Percentiles rank a stretch among this genome's conserved stretches.
Evolutionary conservation across 1,284 basidiomycete species (phyloP).

Genomic region (Pulchroboletus neoregius): DNA sequence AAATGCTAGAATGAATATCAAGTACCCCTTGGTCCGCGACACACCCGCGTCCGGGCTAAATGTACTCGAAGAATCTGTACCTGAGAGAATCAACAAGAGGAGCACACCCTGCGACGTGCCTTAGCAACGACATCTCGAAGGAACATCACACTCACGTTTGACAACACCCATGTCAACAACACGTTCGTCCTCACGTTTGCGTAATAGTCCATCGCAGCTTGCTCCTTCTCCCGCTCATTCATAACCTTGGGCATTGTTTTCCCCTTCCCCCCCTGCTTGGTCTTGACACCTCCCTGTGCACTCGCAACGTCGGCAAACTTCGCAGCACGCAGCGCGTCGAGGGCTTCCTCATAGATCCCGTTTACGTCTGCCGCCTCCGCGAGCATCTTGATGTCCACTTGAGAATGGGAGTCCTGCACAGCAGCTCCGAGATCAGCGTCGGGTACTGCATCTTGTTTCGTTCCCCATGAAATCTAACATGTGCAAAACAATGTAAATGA

Average conservation of each 20-base stretch:
- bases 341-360: constrained; percentile 83
- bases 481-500: not conserved
- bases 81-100: constrained; percentile 71
- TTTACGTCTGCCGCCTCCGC: constrained; percentile 87
- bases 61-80: constrained; percentile 55
- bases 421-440: constrained; percentile 79
- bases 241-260: constrained; percentile 32
- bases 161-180: constrained; percentile 79
- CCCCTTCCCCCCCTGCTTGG: constrained; percentile 5
- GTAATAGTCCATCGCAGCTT: constrained; percentile 82
- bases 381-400: constrained; percentile 87
- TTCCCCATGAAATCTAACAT: constrained; percentile 81
- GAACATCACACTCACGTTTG: constrained; percentile 56
- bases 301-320: constrained; percentile 44
- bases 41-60: constrained; percentile 54
- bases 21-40: constrained; percentile 66
- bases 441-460: constrained; percentile 72
- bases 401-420: constrained; percentile 70
- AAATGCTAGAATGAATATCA: constrained; percentile 76
- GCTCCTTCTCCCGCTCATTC: constrained; percentile 60
- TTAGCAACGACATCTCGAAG: not conserved
- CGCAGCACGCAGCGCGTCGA: constrained; percentile 74
- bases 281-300: constrained; percentile 9
- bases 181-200: constrained; percentile 91
- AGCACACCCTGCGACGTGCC: constrained; percentile 55